Evolutionary conservation across 495 filamentous ascomycete genomes (phyloP), one percentile per base, ranked within the genome.

Genomic region (Neurospora terricola): DNA sequence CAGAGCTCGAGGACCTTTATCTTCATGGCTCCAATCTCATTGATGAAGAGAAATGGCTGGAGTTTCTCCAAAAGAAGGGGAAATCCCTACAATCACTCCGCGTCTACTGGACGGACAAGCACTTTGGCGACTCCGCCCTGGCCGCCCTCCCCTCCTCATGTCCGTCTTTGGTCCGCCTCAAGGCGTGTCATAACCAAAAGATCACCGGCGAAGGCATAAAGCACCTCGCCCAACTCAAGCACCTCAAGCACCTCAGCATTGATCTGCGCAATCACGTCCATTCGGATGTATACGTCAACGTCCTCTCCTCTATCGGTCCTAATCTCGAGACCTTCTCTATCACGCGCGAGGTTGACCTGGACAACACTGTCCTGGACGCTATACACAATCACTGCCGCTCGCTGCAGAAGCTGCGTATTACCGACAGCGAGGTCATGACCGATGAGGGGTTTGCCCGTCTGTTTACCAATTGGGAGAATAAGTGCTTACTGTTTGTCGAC

Each of bases 1-100:
- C 90, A 45, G 76, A 87, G 11, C 85, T 97, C 62, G 86, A 84
- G 73, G 88, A 77, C 72, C 89, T 83, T 81, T 93, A 81, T 79
- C 76, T 97, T 6, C 89, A 93, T 76, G 90, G 92, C 18, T 89
- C 93, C 2, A 97, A 97, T 74, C 86, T 97, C 5, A 83, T 97
- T 10, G 88, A 89, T 5, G 89, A 96, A 75, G 82, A 82, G 0
- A 88, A 86, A 72, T 97, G 94, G 94, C 83, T 83, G 68, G 82
- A 86, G 48, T 87, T 91, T 34, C 90, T 97, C 69, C 77, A 82
- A 23, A 80, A 83, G 36, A 86, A 90, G 69, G 93, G 93, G 10
- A 70, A 81, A 10, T 80, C 85, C 30, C 86, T 97, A 6, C 85
- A 89, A 74, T 86, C 86, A 4, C 79, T 97, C 30, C 90, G 92